phyloP scores from a whole-genome alignment of 352 stramenopile genomes.

The Phytophthora vignae region DNA sequence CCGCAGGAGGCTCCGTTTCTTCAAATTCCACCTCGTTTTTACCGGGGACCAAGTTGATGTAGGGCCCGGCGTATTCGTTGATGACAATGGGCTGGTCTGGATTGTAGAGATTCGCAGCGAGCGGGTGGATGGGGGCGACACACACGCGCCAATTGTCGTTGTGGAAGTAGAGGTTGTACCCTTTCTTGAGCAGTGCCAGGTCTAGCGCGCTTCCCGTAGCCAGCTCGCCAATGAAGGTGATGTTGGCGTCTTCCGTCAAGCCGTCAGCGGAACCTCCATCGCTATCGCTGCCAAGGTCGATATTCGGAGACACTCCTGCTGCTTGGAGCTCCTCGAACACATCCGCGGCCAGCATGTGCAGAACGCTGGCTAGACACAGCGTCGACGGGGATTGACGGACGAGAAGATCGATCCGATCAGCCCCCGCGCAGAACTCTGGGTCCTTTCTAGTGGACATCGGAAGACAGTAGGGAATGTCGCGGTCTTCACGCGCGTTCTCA shows the following conservation, averaged over 20 bases:
- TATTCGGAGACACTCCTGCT: constrained; percentile 22
- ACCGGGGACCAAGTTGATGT: constrained; percentile 33
- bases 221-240: constrained; percentile 36
- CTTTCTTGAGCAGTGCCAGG: constrained; percentile 33
- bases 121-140: constrained; percentile 43
- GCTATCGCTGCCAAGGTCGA: constrained; percentile 40
- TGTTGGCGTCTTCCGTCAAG: constrained; percentile 46
- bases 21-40: neutral
- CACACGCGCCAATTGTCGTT: constrained; percentile 41
- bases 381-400: constrained; percentile 27
- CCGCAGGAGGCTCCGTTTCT: constrained; percentile 1
- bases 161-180: constrained; percentile 51
- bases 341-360: constrained; percentile 55
- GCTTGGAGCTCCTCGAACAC: constrained; percentile 45
- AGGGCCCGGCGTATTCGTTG: constrained; percentile 20
- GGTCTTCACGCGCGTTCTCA: neutral
- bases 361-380: constrained; percentile 47
- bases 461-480: constrained; percentile 42
- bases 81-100: constrained; percentile 10
- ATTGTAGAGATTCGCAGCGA: constrained; percentile 46
- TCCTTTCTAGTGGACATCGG: constrained; percentile 44
- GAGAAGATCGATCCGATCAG: constrained; percentile 51
- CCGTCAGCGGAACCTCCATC: neutral
- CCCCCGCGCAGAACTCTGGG: constrained; percentile 38
- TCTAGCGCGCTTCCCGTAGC: constrained; percentile 15